Conservation (phyloP, 805 yeast genomes). For the Naumovozyma castellii region DNA sequence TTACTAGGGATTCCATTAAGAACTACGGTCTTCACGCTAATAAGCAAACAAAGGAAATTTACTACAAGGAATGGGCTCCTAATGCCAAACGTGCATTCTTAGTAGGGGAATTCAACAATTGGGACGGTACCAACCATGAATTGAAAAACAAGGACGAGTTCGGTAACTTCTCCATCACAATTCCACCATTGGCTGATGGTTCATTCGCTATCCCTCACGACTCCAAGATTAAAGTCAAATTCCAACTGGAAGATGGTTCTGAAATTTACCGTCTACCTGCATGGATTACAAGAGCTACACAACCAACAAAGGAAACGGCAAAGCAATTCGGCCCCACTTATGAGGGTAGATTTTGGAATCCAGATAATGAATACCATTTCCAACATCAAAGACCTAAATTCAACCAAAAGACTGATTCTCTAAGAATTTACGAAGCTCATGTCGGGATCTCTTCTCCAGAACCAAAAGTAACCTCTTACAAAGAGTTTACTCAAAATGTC, state of each 20-base stretch:
- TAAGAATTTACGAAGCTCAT: constrained; percentile 90
- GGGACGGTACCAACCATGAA: constrained; percentile 53
- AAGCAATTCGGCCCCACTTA: constrained; percentile 39
- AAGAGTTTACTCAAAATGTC: constrained; percentile 69
- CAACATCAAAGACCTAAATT: constrained; percentile 55
- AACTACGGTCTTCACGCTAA: constrained; percentile 68
- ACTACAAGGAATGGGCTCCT: constrained; percentile 83
- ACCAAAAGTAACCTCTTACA: constrained; percentile 73
- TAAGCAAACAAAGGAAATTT: constrained; percentile 40
- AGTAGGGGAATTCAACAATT: constrained; percentile 87
- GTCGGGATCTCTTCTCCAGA: constrained; percentile 91
- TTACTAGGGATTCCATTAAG: constrained; percentile 65
- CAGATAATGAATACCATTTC: constrained; percentile 48
- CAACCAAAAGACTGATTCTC: constrained; percentile 33
- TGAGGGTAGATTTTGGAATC: constrained; percentile 94
- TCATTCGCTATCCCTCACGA: constrained; percentile 68
- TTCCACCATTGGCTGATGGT: constrained; percentile 41
- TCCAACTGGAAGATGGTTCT: constrained; percentile 60
- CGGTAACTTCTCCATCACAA: constrained; percentile 57
- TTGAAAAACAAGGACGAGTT: constrained; percentile 48
- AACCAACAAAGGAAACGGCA: constrained; percentile 45
- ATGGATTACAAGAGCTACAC: constrained; percentile 78
- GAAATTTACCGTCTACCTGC: constrained; percentile 77
- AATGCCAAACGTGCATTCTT: constrained; percentile 65
- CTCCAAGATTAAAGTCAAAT: constrained; percentile 61